Base-by-base conservation (phyloP, 345 rosid species). In the Citrus trifoliata region DNA sequence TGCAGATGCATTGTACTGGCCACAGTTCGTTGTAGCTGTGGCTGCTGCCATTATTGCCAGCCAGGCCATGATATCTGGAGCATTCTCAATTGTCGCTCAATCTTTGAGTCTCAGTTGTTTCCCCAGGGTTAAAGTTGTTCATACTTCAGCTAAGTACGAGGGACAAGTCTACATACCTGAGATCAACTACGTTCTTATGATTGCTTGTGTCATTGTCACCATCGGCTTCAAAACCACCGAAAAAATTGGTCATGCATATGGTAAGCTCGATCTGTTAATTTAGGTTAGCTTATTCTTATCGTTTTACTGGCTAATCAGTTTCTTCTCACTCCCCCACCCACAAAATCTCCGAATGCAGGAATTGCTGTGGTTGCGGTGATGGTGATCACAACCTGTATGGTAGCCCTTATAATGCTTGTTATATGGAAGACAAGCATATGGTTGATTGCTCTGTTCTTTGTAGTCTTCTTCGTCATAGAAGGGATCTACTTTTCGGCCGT, bases 101-200 rank as follows among this genome's bases (percentile, higher is more conserved):
- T 91, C 98, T 3, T 70, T 86, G 46, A 78, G 83, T 22, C 90
- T 91, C 13, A 87, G 90, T 14, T 94, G 97, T 79, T 94, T 94
- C 78, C 98, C 98, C 10, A 81, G 94, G 27, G 97, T 94, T 22
- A 89, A 88, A 76, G 91, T 95, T 28, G 87, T 93, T 46, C 93
- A 95, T 74, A 95, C 98, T 37, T 95, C 98, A 10, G 70, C 85
- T 21, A 88, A 89, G 83, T 89, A 89, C 42, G 90, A 86, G 80
- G 98, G 98, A n/a, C 98, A 95, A 73, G 93, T 93, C 56, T 95
- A 93, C 77, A 92, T 95, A 35, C 95, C 97, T 1, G 97, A 95
- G 82, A 60, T 95, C 82, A 95, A 93, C 87, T 93, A 88, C 87
- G 8, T 88, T 10, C 93, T 93, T 73, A 91, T 93, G 98, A 55